Evolutionary conservation across 257 asterid genomes (phyloP).

Genomic region (Leonotis leonurus): DNA sequence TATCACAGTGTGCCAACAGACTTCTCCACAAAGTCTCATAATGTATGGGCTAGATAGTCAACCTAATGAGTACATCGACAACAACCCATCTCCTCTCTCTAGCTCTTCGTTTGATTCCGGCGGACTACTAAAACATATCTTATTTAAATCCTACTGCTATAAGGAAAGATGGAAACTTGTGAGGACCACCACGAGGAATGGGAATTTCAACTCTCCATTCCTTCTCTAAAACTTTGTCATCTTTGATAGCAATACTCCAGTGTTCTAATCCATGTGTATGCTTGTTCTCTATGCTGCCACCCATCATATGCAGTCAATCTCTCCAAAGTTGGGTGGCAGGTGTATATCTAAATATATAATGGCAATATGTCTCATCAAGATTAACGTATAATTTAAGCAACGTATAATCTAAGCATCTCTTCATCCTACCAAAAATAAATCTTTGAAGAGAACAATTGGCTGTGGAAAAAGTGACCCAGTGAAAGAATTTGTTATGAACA

Average conservation of each 20-base stretch:
- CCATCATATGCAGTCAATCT: constrained; percentile 94
- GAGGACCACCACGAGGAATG: constrained; percentile 96
- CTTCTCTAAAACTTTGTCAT: constrained; percentile 71
- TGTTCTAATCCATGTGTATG: constrained; percentile 70
- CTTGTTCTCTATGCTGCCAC: constrained; percentile 90
- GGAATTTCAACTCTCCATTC: constrained; percentile 79
- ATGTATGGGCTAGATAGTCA: neutral
- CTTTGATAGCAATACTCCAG: constrained; percentile 84
- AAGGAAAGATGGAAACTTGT: constrained; percentile 45
- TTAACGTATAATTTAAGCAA: no score
- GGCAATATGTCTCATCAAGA: constrained; percentile 9
- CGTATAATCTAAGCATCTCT: neutral
- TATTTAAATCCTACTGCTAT: neutral
- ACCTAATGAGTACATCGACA: neutral
- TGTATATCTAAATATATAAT: constrained; percentile 58
- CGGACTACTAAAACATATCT: neutral
- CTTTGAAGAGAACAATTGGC: neutral
- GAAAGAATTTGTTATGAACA: no score
- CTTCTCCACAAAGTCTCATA: neutral
- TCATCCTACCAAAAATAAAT: neutral
- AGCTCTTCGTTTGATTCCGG: neutral
- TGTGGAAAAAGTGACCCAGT: neutral
- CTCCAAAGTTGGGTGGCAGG: constrained; percentile 96
- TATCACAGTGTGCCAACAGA: neutral
- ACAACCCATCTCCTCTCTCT: neutral